Base-by-base conservation (phyloP, 345 rosid genomes). In the Euphorbia tirucalli region DNA sequence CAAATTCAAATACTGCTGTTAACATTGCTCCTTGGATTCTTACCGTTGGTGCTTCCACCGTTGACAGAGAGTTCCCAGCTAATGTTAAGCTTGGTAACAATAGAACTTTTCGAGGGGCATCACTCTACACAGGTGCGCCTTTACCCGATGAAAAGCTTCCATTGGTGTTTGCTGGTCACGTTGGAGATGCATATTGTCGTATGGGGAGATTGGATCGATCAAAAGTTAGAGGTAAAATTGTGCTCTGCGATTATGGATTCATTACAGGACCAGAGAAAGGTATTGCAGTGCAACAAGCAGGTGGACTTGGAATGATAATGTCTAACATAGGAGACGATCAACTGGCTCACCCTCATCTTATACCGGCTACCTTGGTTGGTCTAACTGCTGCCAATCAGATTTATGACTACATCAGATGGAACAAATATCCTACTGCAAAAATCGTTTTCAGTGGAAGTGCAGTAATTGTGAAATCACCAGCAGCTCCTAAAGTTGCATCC, bases 21-120 rank as follows among this genome's bases (percentile, higher is more conserved):
- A 94, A 94, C 72, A 83, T 91, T 35, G 97, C 98, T 30, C 98
- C 98, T 15, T 92, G 98, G 98, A 90, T 90, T 44, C 31, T 94
- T 30, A 91, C 96, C 1, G 93, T 92, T 2, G 97, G 97, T 30
- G 97, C 97, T 13, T 94, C 98, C 3, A 91, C 93, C 0, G 68
- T 94, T 31, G 96, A 94, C 14, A 80, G 98, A 66, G 95, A 94
- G 76, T 92, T 92, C 39, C 87, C 89, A 0, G 92, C 93, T 18
- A 88, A 90, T 79, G 97, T 75, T 2, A 59, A 87, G 61, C 85
- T 93, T 5, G 96, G 96, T 1, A 85, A 92, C 21, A 90, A 88
- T 0, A 79, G 82, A 74, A 65, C 76, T 67, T 68, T 82, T 5
- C 66, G 74, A 3, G 96, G 97, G 25, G 90, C 89, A 35, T 93